Evolutionary conservation across 2,329 filamentous ascomycete genomes (phyloP), one percentile per base, ranked within the genome.

Genomic region (Apiospora kogelbergensis): DNA sequence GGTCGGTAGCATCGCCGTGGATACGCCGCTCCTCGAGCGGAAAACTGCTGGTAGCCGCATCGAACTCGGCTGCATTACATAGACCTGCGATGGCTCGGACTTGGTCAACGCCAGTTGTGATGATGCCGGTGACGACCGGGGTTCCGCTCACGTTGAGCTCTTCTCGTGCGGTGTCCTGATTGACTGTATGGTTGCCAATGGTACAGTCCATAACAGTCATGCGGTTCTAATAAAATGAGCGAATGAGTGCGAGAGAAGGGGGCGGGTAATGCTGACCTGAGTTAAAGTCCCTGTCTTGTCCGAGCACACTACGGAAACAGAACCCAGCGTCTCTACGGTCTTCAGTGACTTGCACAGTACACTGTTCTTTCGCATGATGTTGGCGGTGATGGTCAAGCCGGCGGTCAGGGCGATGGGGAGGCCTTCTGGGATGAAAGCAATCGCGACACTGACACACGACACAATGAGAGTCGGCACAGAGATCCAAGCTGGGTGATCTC

Each of bases 401-500:
- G 65, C 65, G 30, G 65, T 66, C 26, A 66, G 30, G 65, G 65
- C 65, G 44, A 66, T 66, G 30, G 65, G 65, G 13, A 66, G 44
- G 10, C 65, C 65, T 40, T 66, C 65, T 30, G 65, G 65, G 30
- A 66, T 66, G 44, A 66, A 66, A 22, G 65, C 65, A 11, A 66
- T 66, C 3, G 65, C 65, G 13, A 66, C 65, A n/a, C 65, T 66
- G 30, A 66, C 65, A 17, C 65, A 66, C 22, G 42, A 46, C n/a
- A 66, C 65, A 40, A 66, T 66, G n/a, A 66, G 65, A 10, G 44
- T 66, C 6, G 65, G 65, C 4, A 66, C 65, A 17, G 90, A 70
- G 95, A 95, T 95, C 86, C 90, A 95, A 70, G 84, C 82, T 0
- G 90, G 91, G 74, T 95, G 85, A 4, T 85, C 80, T 65, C 85